These are phyloP conservation scores for Xylaria sp. DNA, from an alignment of 2,329 filamentous ascomycete genomes.

Conservation along the genomic window DNA sequence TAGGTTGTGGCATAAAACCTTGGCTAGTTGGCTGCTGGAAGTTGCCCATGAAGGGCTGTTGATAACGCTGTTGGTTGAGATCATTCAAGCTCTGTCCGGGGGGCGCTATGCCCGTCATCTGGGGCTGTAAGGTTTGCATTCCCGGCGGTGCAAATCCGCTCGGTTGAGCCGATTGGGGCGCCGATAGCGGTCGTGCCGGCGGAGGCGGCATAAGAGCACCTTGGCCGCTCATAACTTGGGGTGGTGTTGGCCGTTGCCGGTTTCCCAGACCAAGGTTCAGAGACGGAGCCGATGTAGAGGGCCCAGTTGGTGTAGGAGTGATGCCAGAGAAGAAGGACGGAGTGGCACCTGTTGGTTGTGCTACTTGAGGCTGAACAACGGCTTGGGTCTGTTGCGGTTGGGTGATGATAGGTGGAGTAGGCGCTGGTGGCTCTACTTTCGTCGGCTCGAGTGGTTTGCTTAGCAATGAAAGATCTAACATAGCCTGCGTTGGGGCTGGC, in stretches of 20 bases:
- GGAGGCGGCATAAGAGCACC: slow-evolving; percentile 75
- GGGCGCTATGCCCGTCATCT: slow-evolving; percentile 81
- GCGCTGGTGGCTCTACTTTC: slow-evolving; percentile 45
- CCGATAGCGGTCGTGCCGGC: slow-evolving; percentile 81
- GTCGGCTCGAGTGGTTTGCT: slow-evolving; percentile 59
- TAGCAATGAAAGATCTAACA: slow-evolving; percentile 63
- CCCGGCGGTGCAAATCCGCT: slow-evolving; percentile 76
- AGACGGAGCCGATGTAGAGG: slow-evolving; percentile 50
- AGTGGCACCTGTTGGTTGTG: slow-evolving; percentile 55
- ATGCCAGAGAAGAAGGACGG: slow-evolving; percentile 62
- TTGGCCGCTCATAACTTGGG: slow-evolving; percentile 64
- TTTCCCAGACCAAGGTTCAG: slow-evolving; percentile 52
- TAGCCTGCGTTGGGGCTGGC: slow-evolving; percentile 42
- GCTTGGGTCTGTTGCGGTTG: slow-evolving; percentile 43
- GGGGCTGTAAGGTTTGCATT: slow-evolving; percentile 66
- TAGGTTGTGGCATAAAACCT: slow-evolving; percentile 46
- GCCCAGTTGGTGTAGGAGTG: slow-evolving; percentile 44
- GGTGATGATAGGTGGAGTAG: slow-evolving; percentile 40
- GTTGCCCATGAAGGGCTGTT: slow-evolving; percentile 60
- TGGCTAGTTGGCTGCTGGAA: slow-evolving; percentile 49
- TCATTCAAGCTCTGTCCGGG: slow-evolving; percentile 80
- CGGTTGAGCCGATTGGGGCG: slow-evolving; percentile 79
- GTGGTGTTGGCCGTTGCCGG: slow-evolving; percentile 74
- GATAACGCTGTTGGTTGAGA: slow-evolving; percentile 68
- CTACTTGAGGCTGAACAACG: slow-evolving; percentile 41